Base-by-base conservation (phyloP, 495 filamentous ascomycete genomes). In the Penicillium cosmopolitanum region DNA sequence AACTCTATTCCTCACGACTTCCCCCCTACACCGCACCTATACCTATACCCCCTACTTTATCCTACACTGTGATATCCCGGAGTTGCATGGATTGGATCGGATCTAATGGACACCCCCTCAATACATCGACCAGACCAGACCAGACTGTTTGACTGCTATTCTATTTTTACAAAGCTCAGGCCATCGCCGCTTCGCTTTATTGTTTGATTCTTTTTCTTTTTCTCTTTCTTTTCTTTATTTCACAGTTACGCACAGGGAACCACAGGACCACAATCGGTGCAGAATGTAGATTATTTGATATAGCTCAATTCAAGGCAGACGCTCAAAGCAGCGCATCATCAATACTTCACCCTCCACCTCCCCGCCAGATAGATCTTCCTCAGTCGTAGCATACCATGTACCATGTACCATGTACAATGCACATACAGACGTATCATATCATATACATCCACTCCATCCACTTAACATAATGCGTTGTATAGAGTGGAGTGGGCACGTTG, bases 11-110 rank as follows among this genome's bases (percentile, higher is more conserved):
- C 28, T 8, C 28, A 31, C 28, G 28, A 31, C 28, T 9, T 7
- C 8, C 28, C 8, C 4, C 28, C 28, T 4, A 31, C 8, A 31
- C 28, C 28, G 4, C 6, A 28, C 25, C 25, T 7, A 28, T 7
- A 31, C 5, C 52, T 55, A 53, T 54, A 59, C 54, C 55, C 55
- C 5, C 16, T 44, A 7, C 16, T 18, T 7, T 6, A 5, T n/a
- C 10, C 12, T 21, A 18, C 16, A 51, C 46, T 56, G 36, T 52
- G 50, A 53, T 54, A 59, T 59, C 58, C 55, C 48, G 63, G 59
- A 42, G 56, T 62, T 66, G 53, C 35, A n/a, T 40, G 53, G 53
- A 12, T 13, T 40, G 53, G 53, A 12, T 13, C 11, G 36, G 36
- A 53, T 52, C 51, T 48, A 38, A 57, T 55, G 50, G 28, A 31